These are phyloP conservation scores for Penicillium parvum DNA, from an alignment of 495 filamentous ascomycete genomes.

Conservation along the genomic window DNA sequence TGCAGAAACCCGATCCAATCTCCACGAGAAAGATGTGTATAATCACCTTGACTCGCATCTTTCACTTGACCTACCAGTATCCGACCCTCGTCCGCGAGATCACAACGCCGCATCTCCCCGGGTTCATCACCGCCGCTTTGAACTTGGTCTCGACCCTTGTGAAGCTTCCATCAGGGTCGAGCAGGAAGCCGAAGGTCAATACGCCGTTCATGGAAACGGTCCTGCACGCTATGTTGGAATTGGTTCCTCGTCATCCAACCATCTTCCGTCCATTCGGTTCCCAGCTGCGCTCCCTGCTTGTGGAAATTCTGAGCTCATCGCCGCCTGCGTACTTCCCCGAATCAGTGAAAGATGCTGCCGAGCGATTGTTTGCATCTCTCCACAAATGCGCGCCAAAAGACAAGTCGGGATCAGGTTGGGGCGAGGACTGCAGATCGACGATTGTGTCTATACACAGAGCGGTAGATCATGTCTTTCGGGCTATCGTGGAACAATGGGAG, in stretches of 20 bases:
- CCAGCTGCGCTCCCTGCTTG: constrained; percentile 59
- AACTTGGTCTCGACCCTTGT: constrained; percentile 52
- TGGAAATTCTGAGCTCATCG: constrained; percentile 38
- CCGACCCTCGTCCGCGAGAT: constrained; percentile 81
- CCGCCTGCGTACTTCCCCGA: constrained; percentile 38
- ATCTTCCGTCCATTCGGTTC: constrained; percentile 68
- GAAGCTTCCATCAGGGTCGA: constrained; percentile 34
- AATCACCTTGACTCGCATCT: constrained; percentile 74
- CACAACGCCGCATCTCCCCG: constrained; percentile 74
- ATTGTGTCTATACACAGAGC: constrained; percentile 62
- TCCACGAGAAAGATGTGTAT: constrained; percentile 68
- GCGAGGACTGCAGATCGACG: constrained; percentile 52
- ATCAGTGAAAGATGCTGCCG: constrained; percentile 48
- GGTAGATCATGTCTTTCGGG: constrained; percentile 68
- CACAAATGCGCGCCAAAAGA: constrained; percentile 75
- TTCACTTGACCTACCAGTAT: constrained; percentile 72
- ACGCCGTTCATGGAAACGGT: constrained; percentile 56
- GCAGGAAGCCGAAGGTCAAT: constrained; percentile 39
- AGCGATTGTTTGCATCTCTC: constrained; percentile 60
- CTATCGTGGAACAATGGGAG: constrained; percentile 73
- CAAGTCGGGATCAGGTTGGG: constrained; percentile 68
- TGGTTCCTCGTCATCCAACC: constrained; percentile 74
- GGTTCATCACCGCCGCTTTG: constrained; percentile 67
- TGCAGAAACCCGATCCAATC: constrained; percentile 67
- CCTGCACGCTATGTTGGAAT: constrained; percentile 56